Base-by-base conservation (phyloP, 1,284 basidiomycete genomes). In the Cystobasidiaceae sp. region DNA sequence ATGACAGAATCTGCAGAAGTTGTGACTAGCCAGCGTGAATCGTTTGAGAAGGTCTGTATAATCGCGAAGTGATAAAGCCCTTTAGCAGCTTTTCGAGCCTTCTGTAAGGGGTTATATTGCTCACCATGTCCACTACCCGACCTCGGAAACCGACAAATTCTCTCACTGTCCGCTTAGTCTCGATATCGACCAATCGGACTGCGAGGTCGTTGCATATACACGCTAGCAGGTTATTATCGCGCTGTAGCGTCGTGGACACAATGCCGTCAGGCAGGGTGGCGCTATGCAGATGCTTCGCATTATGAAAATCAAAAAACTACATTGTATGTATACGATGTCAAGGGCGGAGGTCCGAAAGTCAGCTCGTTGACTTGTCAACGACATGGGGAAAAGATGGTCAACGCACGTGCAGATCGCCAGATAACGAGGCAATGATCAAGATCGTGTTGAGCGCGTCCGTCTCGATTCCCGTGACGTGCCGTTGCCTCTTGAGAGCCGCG, bases 261-360 rank as follows among this genome's bases (percentile, higher is more conserved):
- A 85, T 82, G 1, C 85, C 80, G 4, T 88, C 85, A 1, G 87
- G 82, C 0, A 96, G 76, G 11, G 84, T 77, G 46, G 91, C 70
- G 0, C 85, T 85, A 61, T 88, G 79, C 61, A 88, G 81, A 54
- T 90, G 78, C 69, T 84, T 84, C 9, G 88, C 85, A 0, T 87
- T 86, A 74, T 93, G 87, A 77, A 99, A 98, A 77, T 98, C 90
- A 74, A 97, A 98, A 80, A 97, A 97, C 89, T 96, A 72, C 2
- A 44, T 45, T 60, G 27, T 11, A 49, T 28, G 21, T n/a, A 32
- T 21, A 34, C 11, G 21, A 28, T 15, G 30, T 27, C 33, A 57
- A 44, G 2, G 6, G 1, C n/a, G 4, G 3, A n/a, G 0, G n/a
- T 44, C 0, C 2, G 46, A 49, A 6, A 37, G 50, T 34, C 4